phyloP scores from a whole-genome alignment of 345 rosid species.

The Salix udensis region DNA sequence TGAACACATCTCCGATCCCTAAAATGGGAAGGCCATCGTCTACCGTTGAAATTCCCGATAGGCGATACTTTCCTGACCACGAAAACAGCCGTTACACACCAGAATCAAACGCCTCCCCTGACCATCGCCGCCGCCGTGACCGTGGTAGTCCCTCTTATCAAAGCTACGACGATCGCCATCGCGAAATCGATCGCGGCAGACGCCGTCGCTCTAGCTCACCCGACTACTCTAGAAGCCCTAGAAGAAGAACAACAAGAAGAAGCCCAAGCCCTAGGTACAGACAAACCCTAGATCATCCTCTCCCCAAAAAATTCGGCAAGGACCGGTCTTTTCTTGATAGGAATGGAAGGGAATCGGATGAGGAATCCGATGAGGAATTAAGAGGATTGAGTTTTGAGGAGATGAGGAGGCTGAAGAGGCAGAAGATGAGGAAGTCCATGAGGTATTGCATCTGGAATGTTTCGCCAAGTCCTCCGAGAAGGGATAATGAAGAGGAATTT shows the following conservation, averaged over 20 bases:
- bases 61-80: conserved; percentile 20
- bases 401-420: conserved; percentile 76
- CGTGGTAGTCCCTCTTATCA: conserved; percentile 30
- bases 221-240: conserved; percentile 2
- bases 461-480: conserved; percentile 79
- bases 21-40: conserved; percentile 37
- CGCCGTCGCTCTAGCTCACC: conserved; percentile 16
- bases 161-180: conserved; percentile 26
- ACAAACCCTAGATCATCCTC: conserved; percentile 14
- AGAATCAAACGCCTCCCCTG: conserved; percentile 27
- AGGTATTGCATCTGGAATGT: conserved; percentile 62
- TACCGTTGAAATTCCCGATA: conserved; percentile 25
- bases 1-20: neutral
- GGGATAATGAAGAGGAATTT: conserved; percentile 31
- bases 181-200: conserved; percentile 12
- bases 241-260: conserved; percentile 13
- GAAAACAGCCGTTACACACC: conserved; percentile 24
- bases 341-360: conserved; percentile 38
- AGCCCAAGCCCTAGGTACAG: conserved; percentile 21
- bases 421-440: conserved; percentile 67
- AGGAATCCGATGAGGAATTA: conserved; percentile 87
- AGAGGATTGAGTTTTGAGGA: conserved; percentile 76
- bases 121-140: conserved; percentile 7
- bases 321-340: conserved; percentile 15
- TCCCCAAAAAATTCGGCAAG: conserved; percentile 19